Evolutionary conservation across 2,329 filamentous ascomycete genomes (phyloP), one percentile per base, ranked within the genome.

Genomic region (Fusarium heterosporum): DNA sequence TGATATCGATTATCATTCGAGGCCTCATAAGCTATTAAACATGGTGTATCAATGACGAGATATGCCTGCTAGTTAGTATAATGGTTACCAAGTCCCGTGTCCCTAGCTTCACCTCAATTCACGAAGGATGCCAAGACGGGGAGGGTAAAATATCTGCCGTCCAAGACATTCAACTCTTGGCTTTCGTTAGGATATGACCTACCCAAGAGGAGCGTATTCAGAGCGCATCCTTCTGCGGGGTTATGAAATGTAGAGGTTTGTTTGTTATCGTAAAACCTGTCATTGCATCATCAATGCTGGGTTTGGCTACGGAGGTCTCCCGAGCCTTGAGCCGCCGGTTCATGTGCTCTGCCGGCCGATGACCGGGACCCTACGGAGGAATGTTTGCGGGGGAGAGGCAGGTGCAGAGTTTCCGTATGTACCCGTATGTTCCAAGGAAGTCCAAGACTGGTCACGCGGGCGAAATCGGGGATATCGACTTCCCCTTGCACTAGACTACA

Each of bases 381-480:
- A 26, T 41, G 42, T 47, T 38, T 61, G 57, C 41, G 64, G 64
- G 64, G 50, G 32, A 29, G 22, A 11, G 49, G 41, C 17, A 34
- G 42, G 26, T 54, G 49, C 61, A 43, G 34, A 41, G 40, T 55
- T 40, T 19, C 55, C 51, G 51, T 66, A 8, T 48, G n/a, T 19
- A 57, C 32, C 55, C 43, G 51, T 26, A 39, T 38, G 48, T 29
- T n/a, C 19, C 25, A 6, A 17, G 19, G 22, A 22, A 22, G 22
- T 22, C 22, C 22, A 22, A 22, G 22, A 22, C 22, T 64, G 45
- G 42, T 70, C 58, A 68, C 55, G 61, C 70, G 70, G 70, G 70
- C 66, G 48, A 72, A 73, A 61, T 61, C 70, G 70, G 70, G 70
- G 68, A 58, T 69, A 36, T 45, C 41, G 38, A 61, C 51, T 67